Evolutionary conservation across 2,329 filamentous ascomycete genomes (phyloP).

Genomic region (Metarhizium sp.): DNA sequence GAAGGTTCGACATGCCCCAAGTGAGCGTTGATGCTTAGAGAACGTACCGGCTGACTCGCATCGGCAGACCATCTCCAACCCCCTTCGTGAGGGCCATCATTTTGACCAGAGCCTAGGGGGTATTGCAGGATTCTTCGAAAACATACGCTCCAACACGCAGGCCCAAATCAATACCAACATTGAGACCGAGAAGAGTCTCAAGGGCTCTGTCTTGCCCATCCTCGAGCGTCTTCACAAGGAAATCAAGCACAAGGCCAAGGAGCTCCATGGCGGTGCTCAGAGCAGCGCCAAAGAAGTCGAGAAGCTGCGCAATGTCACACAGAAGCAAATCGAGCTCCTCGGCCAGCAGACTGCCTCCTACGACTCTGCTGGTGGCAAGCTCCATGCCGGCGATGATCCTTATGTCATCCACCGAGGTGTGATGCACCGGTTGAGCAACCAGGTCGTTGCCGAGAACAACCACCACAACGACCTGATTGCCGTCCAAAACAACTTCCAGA

Average conservation of each 20-base stretch:
- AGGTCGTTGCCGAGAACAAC: constrained; percentile 92
- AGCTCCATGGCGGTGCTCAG: constrained; percentile 68
- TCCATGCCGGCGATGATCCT: constrained; percentile 69
- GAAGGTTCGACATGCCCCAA: constrained; percentile 45
- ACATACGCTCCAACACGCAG: constrained; percentile 86
- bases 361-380: constrained; percentile 63
- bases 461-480: constrained; percentile 83
- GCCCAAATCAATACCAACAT: constrained; percentile 79
- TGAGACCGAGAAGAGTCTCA: constrained; percentile 87
- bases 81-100: constrained; percentile 82
- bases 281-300: constrained; percentile 88
- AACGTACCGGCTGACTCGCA: neutral
- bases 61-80: constrained; percentile 68
- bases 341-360: constrained; percentile 76
- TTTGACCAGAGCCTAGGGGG: constrained; percentile 88
- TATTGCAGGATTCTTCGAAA: constrained; percentile 85
- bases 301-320: constrained; percentile 74
- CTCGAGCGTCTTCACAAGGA: constrained; percentile 89
- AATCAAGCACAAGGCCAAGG: constrained; percentile 94
- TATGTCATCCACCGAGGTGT: constrained; percentile 80
- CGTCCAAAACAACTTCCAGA: constrained; percentile 82
- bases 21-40: neutral
- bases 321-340: constrained; percentile 93
- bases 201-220: constrained; percentile 75
- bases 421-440: constrained; percentile 75